Percentiles rank a stretch among this genome's conserved stretches.
Conservation (phyloP, 805 yeast species). For the Ogataea pini region DNA sequence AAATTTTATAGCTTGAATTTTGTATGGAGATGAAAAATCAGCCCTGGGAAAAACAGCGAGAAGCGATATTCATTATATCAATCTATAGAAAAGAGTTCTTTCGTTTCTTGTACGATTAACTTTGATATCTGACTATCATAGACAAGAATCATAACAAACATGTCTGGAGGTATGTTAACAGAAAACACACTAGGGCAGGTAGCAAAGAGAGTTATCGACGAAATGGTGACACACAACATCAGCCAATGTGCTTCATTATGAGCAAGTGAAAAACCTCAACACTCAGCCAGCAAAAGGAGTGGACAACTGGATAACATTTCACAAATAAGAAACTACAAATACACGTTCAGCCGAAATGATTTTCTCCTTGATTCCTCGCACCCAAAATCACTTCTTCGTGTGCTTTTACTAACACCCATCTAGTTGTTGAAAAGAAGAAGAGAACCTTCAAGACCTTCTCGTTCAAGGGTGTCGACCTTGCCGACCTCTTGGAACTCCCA, state of each 20-base stretch:
- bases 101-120: slow-evolving; percentile 4
- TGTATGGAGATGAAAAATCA: slow-evolving; percentile 5
- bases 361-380: no score
- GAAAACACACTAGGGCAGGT: background rate
- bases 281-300: no score
- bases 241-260: no score
- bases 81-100: slow-evolving; percentile 4
- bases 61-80: slow-evolving; percentile 1
- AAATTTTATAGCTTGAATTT: slow-evolving; percentile 1
- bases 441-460: slow-evolving; percentile 95
- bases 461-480: slow-evolving; percentile 98
- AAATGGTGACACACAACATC: background rate
- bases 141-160: slow-evolving; percentile 16
- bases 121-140: slow-evolving; percentile 6
- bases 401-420: slow-evolving; percentile 37
- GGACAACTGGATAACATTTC: no score
- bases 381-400: no score
- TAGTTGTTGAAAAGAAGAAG: slow-evolving; percentile 66
- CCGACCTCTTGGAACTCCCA: slow-evolving; percentile 88
- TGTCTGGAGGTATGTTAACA: slow-evolving; percentile 31
- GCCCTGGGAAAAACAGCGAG: background rate
- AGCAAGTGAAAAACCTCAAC: no score
- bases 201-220: background rate
- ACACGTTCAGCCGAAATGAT: no score
- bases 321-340: no score